Evolutionary conservation across 176 grass and related monocot species (phyloP), one percentile per base, ranked within the genome.

Genomic region (Aegilops sharonensis): DNA sequence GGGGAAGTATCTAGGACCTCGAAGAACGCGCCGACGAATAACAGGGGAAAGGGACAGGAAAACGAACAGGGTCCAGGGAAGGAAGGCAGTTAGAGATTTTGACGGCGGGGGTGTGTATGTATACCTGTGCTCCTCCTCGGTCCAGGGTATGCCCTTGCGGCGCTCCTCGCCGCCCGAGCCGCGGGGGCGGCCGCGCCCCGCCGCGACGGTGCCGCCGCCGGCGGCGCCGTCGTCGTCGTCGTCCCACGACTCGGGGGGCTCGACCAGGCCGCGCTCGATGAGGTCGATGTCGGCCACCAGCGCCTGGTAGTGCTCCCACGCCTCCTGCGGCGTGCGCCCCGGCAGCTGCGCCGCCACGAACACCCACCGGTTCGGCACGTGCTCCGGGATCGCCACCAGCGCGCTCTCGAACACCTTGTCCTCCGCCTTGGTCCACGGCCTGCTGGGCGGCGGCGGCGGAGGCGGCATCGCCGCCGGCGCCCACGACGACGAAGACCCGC

Each of bases 341-440:
- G 86, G 88, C 66, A 98, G 85, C 61, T 69, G 75, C 29, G 79
- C 79, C 35, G 97, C 94, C 50, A 99, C 93, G 37, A 86, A 67
- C 69, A 4, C 57, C 97, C 97, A 99, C 37, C 94, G 82, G 70
- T 94, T 72, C 23, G 80, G 90, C 30, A 77, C 31, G 14, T 91
- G 80, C 65, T 96, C 97, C 64, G 90, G 92, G 87, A 89, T 85
- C 25, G 62, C 9, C 70, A 99, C 80, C 76, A 99, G 75, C 21
- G 90, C 88, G 71, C 76, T 78, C 89, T 99, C 94, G 82, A 99
- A 96, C 68, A 64, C 60, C 90, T 99, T 96, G 88, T 99, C 97
- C 83, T 99, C 97, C 40, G 17, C 75, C 88, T 89, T 87, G 67
- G 43, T 94, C 97, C 97, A 99, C 63, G 75, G 84, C 67, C 73